phyloP scores from a whole-genome alignment of 768 basidiomycete species.

The Tricholoma terreum region DNA sequence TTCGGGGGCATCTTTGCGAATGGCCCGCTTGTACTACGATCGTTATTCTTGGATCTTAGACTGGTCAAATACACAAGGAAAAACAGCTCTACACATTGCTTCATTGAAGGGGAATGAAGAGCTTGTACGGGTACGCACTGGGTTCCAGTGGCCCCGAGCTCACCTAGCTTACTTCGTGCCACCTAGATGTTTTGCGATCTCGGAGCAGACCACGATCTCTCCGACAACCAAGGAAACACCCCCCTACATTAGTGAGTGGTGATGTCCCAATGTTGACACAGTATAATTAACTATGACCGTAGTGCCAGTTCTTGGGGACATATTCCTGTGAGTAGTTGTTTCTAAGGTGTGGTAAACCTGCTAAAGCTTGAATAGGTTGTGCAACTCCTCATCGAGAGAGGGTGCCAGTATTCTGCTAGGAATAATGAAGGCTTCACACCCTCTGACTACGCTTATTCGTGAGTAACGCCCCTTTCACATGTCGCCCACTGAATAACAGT shows the following conservation, averaged over 20 bases:
- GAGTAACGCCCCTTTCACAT: conserved; percentile 25
- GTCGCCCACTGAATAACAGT: conserved; percentile 2
- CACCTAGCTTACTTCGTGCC: conserved; percentile 2
- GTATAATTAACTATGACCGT: conserved; percentile 9
- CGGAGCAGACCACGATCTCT: conserved; percentile 84
- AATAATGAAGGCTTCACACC: conserved; percentile 93
- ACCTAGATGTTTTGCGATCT: conserved; percentile 85
- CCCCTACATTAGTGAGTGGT: conserved; percentile 84
- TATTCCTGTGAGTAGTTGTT: conserved; percentile 53
- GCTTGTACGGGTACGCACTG: conserved; percentile 68
- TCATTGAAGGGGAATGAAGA: conserved; percentile 88
- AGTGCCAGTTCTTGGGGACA: conserved; percentile 91
- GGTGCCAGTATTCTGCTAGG: conserved; percentile 76
- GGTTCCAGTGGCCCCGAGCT: conserved; percentile 1
- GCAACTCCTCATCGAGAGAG: conserved; percentile 83
- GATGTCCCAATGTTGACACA: conserved; percentile 4
- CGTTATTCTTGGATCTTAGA: conserved; percentile 85
- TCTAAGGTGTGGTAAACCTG: conserved; percentile 1
- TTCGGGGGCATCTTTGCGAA: conserved; percentile 72
- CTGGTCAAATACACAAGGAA: conserved; percentile 90
- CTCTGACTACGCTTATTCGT: conserved; percentile 92
- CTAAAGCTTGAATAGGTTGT: conserved; percentile 53
- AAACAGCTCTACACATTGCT: conserved; percentile 86
- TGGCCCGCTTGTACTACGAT: conserved; percentile 85
- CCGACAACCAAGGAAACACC: conserved; percentile 91